A percentile compares a stretch with the other conserved stretches of the same genome.
Evolutionary conservation across 768 basidiomycete species (phyloP).

Genomic region (Piloderma croceum): DNA sequence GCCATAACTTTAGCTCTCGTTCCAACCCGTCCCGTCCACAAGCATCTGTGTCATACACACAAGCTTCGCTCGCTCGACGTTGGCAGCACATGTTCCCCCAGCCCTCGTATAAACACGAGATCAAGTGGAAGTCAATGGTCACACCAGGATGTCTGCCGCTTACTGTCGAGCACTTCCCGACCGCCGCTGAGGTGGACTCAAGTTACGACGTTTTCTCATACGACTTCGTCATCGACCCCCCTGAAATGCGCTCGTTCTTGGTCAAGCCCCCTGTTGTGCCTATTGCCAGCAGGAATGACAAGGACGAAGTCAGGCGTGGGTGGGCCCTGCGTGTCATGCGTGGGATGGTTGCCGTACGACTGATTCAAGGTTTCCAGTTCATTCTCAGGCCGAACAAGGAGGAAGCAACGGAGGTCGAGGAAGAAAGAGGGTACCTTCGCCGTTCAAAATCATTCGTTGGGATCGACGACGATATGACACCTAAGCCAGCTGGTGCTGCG

Average conservation of each 20-base stretch:
- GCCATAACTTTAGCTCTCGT: too few species aligned
- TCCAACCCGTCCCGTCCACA: constrained; percentile 68
- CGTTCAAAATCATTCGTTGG: constrained; percentile 53
- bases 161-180: constrained; percentile 85
- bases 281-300: constrained; percentile 25
- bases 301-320: constrained; percentile 48
- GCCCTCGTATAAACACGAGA: constrained; percentile 70
- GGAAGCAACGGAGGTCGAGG: constrained; percentile 20
- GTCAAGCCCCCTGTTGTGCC: constrained; percentile 50
- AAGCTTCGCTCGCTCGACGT: constrained; percentile 72
- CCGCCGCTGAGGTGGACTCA: constrained; percentile 64
- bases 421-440: constrained; percentile 28
- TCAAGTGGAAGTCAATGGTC: constrained; percentile 88
- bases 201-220: constrained; percentile 82
- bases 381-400: constrained; percentile 49
- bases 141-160: constrained; percentile 86
- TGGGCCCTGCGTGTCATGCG: constrained; percentile 84
- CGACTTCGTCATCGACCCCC: constrained; percentile 79
- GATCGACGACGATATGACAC: constrained; percentile 46
- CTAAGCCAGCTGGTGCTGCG: constrained; percentile 58
- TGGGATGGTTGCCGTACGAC: constrained; percentile 87
- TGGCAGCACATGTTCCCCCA: constrained; percentile 87
- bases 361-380: constrained; percentile 94
- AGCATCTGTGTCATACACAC: constrained; percentile 50
- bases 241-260: constrained; percentile 83